Base-by-base conservation (phyloP, 108 stramenopile species). In the Skeletonema marinoi region DNA sequence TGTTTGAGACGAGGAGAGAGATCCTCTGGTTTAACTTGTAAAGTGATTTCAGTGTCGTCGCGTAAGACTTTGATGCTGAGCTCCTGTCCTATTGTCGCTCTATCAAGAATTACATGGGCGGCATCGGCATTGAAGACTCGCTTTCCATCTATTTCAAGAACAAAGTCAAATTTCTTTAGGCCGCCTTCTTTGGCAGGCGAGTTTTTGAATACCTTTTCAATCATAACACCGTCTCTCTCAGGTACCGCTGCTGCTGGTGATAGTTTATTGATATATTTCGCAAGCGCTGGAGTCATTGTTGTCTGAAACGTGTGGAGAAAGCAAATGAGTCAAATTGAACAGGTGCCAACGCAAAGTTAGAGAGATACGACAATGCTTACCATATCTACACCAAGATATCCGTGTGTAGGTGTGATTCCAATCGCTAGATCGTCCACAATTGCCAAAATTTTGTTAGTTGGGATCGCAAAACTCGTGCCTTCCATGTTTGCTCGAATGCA, bases 401-500 rank as follows among this genome's bases (percentile, higher is more conserved):
- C 92, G 77, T 97, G 96, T 9, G 86, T 86, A 8, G 94, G 90
- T 36, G 83, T 81, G 33, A 78, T 79, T 42, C 92, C 94, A 73
- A 78, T 73, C 4, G 90, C 84, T 29, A 94, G 62, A 65, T 91
- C 88, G 31, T 89, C 60, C 66, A 93, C 88, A 66, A 93, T 89
- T 19, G 84, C 89, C 65, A 82, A 73, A 21, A 92, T 91, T 31
- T 90, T 85, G 70, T 96, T 94, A 56, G 93, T 94, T 44, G 96
- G 96, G 59, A 96, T 93, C 9, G 94, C 92, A 83, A 96, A 97
- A 38, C 87, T 87, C 33, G 93, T 96, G 19, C 93, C 95, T 82
- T 93, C 93, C 90, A 94, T 93, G 71, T 97, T 94, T 1, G 93
- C 92, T 16, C 94, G 79, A 42, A 96, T 94, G 32, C 93, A 93